Percentiles rank a stretch among this genome's conserved stretches.
Conservation (phyloP, 108 stramenopile species). For the Pseudonitzschia pungens region DNA sequence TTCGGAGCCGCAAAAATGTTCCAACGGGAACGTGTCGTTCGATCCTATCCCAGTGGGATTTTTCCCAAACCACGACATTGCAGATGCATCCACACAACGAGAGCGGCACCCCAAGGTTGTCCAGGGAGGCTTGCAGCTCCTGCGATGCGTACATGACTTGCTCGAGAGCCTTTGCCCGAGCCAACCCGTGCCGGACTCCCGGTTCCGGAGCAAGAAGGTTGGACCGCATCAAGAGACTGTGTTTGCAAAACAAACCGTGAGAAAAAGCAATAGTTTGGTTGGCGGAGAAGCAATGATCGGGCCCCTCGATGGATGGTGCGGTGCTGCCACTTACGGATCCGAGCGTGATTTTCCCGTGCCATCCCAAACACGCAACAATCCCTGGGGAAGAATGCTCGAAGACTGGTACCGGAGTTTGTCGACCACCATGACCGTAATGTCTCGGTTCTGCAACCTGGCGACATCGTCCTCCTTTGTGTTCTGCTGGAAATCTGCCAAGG, state of each 20-base stretch:
- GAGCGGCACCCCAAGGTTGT: slow-evolving; percentile 28
- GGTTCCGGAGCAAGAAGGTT: neutral
- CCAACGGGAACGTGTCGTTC: slow-evolving; percentile 48
- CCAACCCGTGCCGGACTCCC: neutral
- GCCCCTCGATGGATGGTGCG: neutral
- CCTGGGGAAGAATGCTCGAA: slow-evolving; percentile 30
- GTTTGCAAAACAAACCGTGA: neutral
- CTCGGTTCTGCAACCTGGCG: slow-evolving; percentile 44
- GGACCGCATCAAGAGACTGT: slow-evolving; percentile 10
- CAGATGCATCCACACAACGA: slow-evolving; percentile 71
- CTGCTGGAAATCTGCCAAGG: slow-evolving; percentile 23
- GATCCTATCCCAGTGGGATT: slow-evolving; percentile 70
- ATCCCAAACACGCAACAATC: slow-evolving; percentile 86
- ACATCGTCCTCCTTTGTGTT: slow-evolving; percentile 30
- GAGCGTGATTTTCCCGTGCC: slow-evolving; percentile 74
- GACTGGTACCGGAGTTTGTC: slow-evolving; percentile 41
- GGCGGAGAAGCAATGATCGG: neutral
- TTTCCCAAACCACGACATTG: slow-evolving; percentile 80
- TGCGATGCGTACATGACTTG: slow-evolving; percentile 39
- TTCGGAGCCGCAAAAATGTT: slow-evolving; percentile 74
- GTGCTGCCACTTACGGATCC: slow-evolving; percentile 53
- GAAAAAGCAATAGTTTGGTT: neutral
- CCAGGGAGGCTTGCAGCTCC: slow-evolving; percentile 5
- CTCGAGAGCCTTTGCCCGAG: slow-evolving; percentile 51
- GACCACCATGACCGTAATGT: slow-evolving; percentile 72